Base-by-base conservation (phyloP, 371 early-diverging fungal species). In the Paraphysoderma sedebokerense region DNA sequence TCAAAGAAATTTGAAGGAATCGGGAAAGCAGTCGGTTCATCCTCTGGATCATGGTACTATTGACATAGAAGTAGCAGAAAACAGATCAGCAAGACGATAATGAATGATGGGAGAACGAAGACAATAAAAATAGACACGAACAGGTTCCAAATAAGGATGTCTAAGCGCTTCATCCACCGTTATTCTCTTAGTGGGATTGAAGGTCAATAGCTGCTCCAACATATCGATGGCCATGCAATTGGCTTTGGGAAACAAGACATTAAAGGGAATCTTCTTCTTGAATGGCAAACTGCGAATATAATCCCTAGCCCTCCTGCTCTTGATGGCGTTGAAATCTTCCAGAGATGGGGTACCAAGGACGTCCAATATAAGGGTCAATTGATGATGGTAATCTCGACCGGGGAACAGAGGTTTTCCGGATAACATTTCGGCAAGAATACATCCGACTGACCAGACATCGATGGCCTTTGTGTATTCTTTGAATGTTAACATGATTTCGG, bases 401-500 rank as follows among this genome's bases (percentile, higher is more conserved):
- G 95, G 85, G 56, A 93, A 93, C 51, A 97, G 56, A 15, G 91
- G 87, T 60, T 82, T 82, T 46, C 92, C 95, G 1, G 91, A 90
- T 52, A 79, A 87, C 28, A 99, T 62, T 67, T 99, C 99, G 49
- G 88, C 96, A 27, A 99, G 68, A 12, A 98, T 88, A 60, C 88
- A 92, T 5, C 89, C 99, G 15, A 95, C 77, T 12, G 97, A 90
- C 99, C 99, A 99, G 48, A 98, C 82, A 59, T 99, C 97, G 45
- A 93, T 67, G 1, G 85, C 81, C 57, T 74, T 65, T 12, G 68
- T 66, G 57, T 81, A 82, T 26, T 51, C 56, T 26, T 58, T 61
- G 54, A 66, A 64, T 2, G 74, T 68, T 9, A 79, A 53, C 60
- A 82, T 72, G 46, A 82, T 61, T 53, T 82, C 83, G 6, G 83